Base-by-base conservation (phyloP, 331 rosid genomes). In the Rosa hybrid region DNA sequence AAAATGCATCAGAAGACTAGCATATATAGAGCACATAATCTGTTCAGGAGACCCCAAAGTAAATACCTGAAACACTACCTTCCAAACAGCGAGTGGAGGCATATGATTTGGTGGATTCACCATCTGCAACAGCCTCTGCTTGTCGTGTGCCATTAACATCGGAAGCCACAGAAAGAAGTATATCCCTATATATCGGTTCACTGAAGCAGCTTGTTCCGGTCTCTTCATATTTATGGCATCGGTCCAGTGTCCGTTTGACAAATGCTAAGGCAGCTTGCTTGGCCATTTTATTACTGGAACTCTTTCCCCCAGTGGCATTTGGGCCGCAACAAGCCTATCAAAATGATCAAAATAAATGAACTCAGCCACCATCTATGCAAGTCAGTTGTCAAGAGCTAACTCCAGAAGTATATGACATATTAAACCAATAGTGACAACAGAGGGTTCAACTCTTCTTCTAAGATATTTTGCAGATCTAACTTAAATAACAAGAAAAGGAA, bases 171-270 rank as follows among this genome's bases (percentile, higher is more conserved):
- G 97, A 79, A 80, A 85, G 76, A 84, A 88, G 87, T 81, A 78
- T 87, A 83, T 89, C 94, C 88, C 81, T 89, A 86, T 87, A 92
- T 75, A 81, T 73, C 48, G 95, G 89, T 65, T 89, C 97, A 2
- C 86, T 86, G 86, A 94, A 94, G 91, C 94, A 90, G 89, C 98
- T 94, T 88, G 86, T 91, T 79, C 97, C 97, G 39, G 94, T 89
- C 57, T 83, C 89, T 88, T 94, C 94, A 90, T 82, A 92, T 72
- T 86, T 90, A 83, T 75, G 97, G 80, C 92, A 92, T 70, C 88
- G 89, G 48, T 90, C 93, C 86, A 92, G 85, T 53, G 97, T 91
- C 80, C 94, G 90, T 86, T 89, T 94, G 76, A 91, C 91, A 91
- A 92, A 87, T 80, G 88, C 89, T 76, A 86, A 78, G 30, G 97